Evolutionary conservation across 2,329 filamentous ascomycete species (phyloP), one percentile per base, ranked within the genome.

Genomic region (Claviceps pusilla): DNA sequence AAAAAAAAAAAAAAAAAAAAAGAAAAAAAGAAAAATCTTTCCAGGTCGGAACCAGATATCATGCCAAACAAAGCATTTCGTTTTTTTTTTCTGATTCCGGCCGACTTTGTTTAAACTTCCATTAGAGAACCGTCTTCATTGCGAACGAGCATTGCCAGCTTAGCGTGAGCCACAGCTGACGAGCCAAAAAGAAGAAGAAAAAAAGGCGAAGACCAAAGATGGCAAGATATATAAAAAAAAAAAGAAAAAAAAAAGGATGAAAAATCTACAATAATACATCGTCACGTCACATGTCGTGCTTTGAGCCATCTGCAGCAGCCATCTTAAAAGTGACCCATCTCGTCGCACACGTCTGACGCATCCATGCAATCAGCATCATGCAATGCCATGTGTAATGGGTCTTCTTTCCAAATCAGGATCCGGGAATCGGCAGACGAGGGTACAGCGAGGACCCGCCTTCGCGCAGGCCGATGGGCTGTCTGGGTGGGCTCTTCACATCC

Each of bases 361-460:
- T 33, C 24, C 48, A 52, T 16, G 24, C 41, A 11, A 46, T 19
- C 31, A 43, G 41, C 35, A 9, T 52, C 31, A 39, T n/a, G 53
- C 19, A 16, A 45, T 31, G n/a, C 42, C 48, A 37, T 52, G 31
- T 39, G 51, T 29, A 33, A 35, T 31, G 10, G n/a, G 4, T 24
- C 51, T 45, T n/a, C 37, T 14, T 41, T 41, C 37, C 35, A 12
- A 16, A 41, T 29, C 7, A 56, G 24, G 55, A 57, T 11, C 58
- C 54, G 2, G 59, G 68, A 62, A 70, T 65, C 43, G 69, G 69
- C 43, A 73, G 65, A 55, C 71, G 65, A 28, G 70, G 70, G 55
- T 73, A 73, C 14, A 73, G 64, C 42, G 68, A 65, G 47, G 67
- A 64, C 19, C 63, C 65, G 57, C 69, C 67, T 48, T 62, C 64